Evolutionary conservation across 176 grass and related monocot species (phyloP), one percentile per base, ranked within the genome.

Genomic region (Aegilops umbellulata): DNA sequence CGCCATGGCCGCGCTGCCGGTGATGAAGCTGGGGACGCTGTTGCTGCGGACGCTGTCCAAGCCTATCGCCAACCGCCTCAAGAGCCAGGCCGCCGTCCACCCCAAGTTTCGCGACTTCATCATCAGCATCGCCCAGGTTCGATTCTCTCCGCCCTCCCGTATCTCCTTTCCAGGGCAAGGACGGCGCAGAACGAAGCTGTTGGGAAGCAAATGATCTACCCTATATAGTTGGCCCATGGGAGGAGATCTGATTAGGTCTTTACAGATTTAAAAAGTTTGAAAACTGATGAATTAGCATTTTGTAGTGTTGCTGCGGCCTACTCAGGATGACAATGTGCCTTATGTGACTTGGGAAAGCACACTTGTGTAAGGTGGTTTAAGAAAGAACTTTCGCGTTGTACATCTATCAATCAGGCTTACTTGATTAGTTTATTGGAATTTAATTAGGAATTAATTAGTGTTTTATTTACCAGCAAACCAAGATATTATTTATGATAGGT

Each of bases 1-100:
- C 57, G 60, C 60, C 76, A 96, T 94, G 97, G 89, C 55, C 55
- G 55, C 90, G 46, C 88, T 99, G 81, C 97, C 94, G 66, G 86
- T 99, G 85, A 85, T 92, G 58, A 96, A 99, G 92, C 88, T 96
- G 74, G 94, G 92, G 31, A 96, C 97, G 57, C 72, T 98, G 78
- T 84, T 83, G 30, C 83, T 98, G 69, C 91, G 90, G 84, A 95
- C 97, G 20, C 31, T 95, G 39, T 96, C 90, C 87, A 99, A 99
- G 80, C 94, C 97, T 74, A 96, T 96, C 86, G 97, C 94, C 29
- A 90, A 79, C 79, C 90, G 94, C 57, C 97, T 99, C 79, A 99
- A 99, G 90, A 90, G 42, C 88, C 92, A 99, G 84, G 97, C 97
- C 16, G 92, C 94, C 19, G 86, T 92, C 81, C 97, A 99, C 86